phyloP scores from a whole-genome alignment of 352 stramenopile genomes.

The Phytophthora palmivora region DNA sequence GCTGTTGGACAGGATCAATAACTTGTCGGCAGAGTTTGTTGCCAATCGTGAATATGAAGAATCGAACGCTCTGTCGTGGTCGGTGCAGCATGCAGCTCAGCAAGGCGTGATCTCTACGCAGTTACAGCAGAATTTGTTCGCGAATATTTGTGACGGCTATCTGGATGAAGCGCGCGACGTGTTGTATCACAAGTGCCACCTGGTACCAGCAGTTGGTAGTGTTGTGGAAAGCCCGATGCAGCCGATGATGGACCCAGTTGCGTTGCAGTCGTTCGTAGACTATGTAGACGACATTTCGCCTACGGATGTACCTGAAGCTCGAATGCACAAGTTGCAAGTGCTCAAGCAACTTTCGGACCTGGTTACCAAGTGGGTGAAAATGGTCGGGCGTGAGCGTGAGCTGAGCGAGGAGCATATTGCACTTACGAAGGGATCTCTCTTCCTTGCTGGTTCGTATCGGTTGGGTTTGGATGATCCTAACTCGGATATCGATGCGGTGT shows the following conservation, averaged over 20 bases:
- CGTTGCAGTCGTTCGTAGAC: constrained; percentile 55
- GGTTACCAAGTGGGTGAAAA: constrained; percentile 80
- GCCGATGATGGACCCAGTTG: constrained; percentile 35
- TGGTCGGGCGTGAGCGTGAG: constrained; percentile 67
- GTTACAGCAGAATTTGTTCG: constrained; percentile 70
- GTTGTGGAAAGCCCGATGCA: constrained; percentile 57
- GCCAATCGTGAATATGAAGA: constrained; percentile 78
- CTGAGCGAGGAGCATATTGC: constrained; percentile 78
- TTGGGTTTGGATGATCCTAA: constrained; percentile 83
- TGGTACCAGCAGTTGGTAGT: constrained; percentile 75
- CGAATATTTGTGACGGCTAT: constrained; percentile 63
- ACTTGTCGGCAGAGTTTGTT: constrained; percentile 68
- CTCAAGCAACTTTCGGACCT: constrained; percentile 76
- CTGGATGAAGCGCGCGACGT: constrained; percentile 80
- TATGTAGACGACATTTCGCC: constrained; percentile 69
- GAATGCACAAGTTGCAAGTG: constrained; percentile 75
- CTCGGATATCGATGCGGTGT: constrained; percentile 88
- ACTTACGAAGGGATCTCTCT: constrained; percentile 77
- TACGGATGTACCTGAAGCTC: constrained; percentile 49
- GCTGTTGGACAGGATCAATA: constrained; percentile 74
- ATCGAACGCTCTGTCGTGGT: constrained; percentile 70
- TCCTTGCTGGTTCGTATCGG: constrained; percentile 89
- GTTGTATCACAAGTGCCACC: constrained; percentile 84
- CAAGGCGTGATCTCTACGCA: constrained; percentile 69
- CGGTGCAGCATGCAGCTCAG: constrained; percentile 72